Percentiles rank a stretch among this genome's conserved stretches.
Conservation (phyloP, 352 stramenopile species). For the Peronospora farinosa region DNA sequence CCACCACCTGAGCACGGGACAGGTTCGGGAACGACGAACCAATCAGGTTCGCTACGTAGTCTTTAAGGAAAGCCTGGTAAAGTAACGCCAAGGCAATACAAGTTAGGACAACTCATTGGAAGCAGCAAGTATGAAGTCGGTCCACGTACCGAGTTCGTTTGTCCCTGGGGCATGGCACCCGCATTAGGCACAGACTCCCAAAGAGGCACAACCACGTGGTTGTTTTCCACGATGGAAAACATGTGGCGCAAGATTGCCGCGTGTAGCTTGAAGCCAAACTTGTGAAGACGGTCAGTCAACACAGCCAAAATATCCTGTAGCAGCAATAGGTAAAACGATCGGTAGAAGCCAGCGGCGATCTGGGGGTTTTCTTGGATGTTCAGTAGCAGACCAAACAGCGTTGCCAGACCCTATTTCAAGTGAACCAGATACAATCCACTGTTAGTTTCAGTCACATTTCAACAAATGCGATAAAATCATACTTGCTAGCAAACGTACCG, state of each 20-base stretch:
- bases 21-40: constrained; percentile 96
- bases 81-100: background rate
- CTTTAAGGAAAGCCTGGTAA: constrained; percentile 87
- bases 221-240: constrained; percentile 95
- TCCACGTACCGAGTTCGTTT: constrained; percentile 71
- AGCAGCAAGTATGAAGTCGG: background rate
- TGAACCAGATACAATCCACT: background rate
- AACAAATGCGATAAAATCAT: background rate
- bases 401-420: constrained; percentile 85
- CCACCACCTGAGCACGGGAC: constrained; percentile 87
- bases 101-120: background rate
- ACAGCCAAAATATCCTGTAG: constrained; percentile 95
- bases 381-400: constrained; percentile 92
- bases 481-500: constrained; percentile 36
- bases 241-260: constrained; percentile 95
- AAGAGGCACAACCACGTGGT: constrained; percentile 93
- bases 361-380: constrained; percentile 93
- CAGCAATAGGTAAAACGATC: constrained; percentile 93
- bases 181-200: constrained; percentile 89
- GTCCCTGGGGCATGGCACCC: constrained; percentile 41
- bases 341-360: constrained; percentile 96
- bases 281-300: constrained; percentile 98
- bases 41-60: constrained; percentile 96
- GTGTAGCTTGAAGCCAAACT: constrained; percentile 98
- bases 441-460: too few species aligned